phyloP scores from a whole-genome alignment of 2,329 filamentous ascomycete genomes.

The Penicillium sp. region DNA sequence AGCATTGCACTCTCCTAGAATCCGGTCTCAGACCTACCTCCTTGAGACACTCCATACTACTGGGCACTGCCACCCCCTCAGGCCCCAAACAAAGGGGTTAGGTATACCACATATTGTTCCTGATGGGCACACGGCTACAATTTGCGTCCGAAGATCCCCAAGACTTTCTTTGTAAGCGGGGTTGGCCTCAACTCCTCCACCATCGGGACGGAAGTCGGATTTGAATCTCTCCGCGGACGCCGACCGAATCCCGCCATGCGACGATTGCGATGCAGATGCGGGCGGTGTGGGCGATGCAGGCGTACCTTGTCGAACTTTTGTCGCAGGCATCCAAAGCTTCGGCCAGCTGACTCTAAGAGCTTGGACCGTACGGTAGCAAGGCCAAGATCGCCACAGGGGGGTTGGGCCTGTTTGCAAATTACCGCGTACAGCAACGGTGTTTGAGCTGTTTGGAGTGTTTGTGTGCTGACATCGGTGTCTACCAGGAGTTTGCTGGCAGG shows the following conservation, averaged over 20 bases:
- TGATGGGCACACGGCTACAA: too few species aligned
- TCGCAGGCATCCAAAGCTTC: not conserved
- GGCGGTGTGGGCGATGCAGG: too few species aligned
- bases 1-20: too few species aligned
- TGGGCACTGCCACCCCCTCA: too few species aligned
- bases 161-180: constrained; percentile 17
- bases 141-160: too few species aligned
- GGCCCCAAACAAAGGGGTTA: too few species aligned
- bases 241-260: constrained; percentile 11
- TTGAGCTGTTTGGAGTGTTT: not conserved
- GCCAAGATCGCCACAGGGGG: too few species aligned
- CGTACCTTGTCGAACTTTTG: not conserved
- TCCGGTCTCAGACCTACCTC: too few species aligned
- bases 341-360: too few species aligned
- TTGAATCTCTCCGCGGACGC: constrained; percentile 16
- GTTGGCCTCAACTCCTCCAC: not conserved
- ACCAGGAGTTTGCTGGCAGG: not conserved
- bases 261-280: not conserved
- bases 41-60: too few species aligned
- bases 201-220: constrained; percentile 17
- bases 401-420: not conserved
- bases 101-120: too few species aligned
- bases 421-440: not conserved
- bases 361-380: too few species aligned
- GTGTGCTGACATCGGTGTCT: not conserved